Percentiles rank a stretch among this genome's conserved stretches.
phyloP scores from a whole-genome alignment of 345 rosid genomes.

The Turnera subulata region DNA sequence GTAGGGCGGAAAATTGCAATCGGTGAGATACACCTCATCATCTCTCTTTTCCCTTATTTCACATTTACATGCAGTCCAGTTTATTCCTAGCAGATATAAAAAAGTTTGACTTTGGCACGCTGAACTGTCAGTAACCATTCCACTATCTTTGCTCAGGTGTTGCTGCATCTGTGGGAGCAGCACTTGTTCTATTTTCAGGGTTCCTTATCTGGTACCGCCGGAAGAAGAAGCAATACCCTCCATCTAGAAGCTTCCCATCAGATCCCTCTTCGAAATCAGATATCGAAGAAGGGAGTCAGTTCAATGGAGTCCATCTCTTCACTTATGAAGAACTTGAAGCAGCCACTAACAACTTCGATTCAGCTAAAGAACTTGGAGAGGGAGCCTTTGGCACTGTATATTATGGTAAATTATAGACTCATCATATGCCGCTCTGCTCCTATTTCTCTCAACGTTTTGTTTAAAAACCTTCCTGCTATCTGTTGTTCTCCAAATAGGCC shows the following conservation, averaged over 20 bases:
- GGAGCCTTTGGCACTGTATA: slow-evolving; percentile 95
- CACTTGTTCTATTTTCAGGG: background rate
- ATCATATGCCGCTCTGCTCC: background rate
- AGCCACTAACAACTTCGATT: slow-evolving; percentile 73
- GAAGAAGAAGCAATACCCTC: slow-evolving; percentile 30
- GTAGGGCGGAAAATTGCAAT: background rate
- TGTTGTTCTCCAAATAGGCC: slow-evolving; percentile 29
- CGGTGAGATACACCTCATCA: slow-evolving; percentile 5
- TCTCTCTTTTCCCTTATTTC: background rate
- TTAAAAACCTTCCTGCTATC: background rate
- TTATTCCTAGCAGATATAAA: too few species aligned
- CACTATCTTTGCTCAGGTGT: background rate
- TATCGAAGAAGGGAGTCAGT: slow-evolving; percentile 32
- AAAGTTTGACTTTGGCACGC: background rate
- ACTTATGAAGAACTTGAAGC: slow-evolving; percentile 57
- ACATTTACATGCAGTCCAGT: background rate
- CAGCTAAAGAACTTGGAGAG: slow-evolving; percentile 70
- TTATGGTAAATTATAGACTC: slow-evolving; percentile 40
- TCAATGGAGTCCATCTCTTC: slow-evolving; percentile 50
- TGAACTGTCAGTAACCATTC: too few species aligned
- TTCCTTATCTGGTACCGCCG: slow-evolving; percentile 8
- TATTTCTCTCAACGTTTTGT: background rate
- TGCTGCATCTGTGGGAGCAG: background rate
- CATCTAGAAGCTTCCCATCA: slow-evolving; percentile 37
- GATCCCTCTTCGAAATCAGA: slow-evolving; percentile 39